These are phyloP conservation scores for Ulota crispa DNA, from an alignment of 225 moss, liverwort and hornwort species.

Conservation along the genomic window DNA sequence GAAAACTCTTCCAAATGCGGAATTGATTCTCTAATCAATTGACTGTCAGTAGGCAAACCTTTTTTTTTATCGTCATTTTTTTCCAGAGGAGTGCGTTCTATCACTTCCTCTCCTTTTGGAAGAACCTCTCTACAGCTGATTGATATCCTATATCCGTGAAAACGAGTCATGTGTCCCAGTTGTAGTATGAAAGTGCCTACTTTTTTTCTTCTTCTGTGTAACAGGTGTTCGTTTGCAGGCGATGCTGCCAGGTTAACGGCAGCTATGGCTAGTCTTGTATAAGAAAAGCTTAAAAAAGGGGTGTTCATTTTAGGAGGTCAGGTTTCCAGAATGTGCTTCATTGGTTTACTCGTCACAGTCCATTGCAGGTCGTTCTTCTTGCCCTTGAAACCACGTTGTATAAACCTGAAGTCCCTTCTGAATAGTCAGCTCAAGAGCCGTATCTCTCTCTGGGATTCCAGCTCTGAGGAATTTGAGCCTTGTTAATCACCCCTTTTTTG, in stretches of 20 bases:
- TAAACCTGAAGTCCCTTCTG: background rate
- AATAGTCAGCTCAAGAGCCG: background rate
- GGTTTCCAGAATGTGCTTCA: conserved; percentile 10
- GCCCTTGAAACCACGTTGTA: background rate
- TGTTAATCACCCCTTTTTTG: background rate
- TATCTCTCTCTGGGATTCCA: background rate
- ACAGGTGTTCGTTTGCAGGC: conserved; percentile 10
- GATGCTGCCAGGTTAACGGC: background rate
- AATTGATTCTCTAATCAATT: conserved; percentile 45
- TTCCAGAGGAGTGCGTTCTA: conserved; percentile 11
- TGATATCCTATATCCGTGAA: background rate
- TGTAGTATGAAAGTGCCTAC: background rate
- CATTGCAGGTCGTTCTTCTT: conserved; percentile 1
- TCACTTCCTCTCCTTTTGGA: background rate
- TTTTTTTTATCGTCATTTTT: background rate
- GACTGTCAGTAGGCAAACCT: conserved; percentile 34
- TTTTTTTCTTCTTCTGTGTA: background rate
- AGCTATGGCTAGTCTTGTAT: background rate
- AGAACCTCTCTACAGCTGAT: background rate
- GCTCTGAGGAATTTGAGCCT: background rate
- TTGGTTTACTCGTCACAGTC: background rate
- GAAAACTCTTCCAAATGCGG: conserved; percentile 49
- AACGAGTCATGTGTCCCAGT: background rate
- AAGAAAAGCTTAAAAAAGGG: background rate
- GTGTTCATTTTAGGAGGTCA: background rate